Conservation (phyloP, 2,329 filamentous ascomycete genomes). For the Fusarium haematococcum region DNA sequence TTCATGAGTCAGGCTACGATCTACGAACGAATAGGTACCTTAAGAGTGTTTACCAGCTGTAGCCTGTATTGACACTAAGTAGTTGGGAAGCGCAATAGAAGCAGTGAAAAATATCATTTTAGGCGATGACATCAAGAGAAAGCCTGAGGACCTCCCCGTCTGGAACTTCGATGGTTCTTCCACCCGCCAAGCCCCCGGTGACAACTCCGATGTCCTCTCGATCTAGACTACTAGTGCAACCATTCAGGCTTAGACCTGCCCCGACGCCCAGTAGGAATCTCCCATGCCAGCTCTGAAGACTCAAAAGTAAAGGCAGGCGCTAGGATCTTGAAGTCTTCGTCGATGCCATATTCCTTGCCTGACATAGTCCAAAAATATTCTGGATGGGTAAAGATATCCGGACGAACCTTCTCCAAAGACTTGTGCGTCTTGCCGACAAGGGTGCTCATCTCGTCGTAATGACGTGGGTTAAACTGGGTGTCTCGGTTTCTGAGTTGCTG, state of each 20-base stretch:
- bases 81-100: neutral
- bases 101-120: neutral
- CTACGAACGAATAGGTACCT: neutral
- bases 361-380: neutral
- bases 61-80: too few species aligned
- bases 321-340: neutral
- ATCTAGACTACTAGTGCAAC: neutral
- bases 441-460: neutral
- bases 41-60: too few species aligned
- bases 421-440: neutral
- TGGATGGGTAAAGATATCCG: neutral
- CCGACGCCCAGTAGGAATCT: neutral
- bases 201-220: constrained; percentile 86
- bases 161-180: constrained; percentile 81
- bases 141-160: constrained; percentile 63
- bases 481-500: neutral
- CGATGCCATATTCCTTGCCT: neutral
- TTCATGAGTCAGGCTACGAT: neutral
- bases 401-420: neutral
- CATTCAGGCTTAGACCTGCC: neutral
- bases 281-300: neutral
- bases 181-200: constrained; percentile 89
- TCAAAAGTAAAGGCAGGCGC: neutral
- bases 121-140: neutral
- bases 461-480: neutral